phyloP scores from a whole-genome alignment of 2,329 filamentous ascomycete genomes.

The Xylaria sp. region DNA sequence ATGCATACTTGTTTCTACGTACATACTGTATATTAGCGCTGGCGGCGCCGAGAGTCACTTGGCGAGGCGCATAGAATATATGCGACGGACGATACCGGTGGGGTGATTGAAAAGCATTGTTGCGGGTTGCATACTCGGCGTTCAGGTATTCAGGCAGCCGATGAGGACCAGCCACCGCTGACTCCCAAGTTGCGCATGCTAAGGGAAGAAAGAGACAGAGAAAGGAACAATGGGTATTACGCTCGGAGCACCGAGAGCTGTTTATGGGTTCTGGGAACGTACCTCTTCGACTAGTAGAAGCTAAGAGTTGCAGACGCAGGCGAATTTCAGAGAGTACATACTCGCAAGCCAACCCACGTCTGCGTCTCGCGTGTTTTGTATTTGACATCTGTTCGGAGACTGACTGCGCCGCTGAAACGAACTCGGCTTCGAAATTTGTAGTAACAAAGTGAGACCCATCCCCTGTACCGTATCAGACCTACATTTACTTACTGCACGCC shows the following conservation, averaged over 20 bases:
- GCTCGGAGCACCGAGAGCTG: constrained; percentile 33
- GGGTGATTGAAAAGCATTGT: constrained; percentile 34
- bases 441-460: neutral
- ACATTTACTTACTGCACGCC: neutral
- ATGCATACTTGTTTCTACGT: constrained; percentile 38
- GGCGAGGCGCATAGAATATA: constrained; percentile 22
- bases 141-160: constrained; percentile 41
- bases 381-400: neutral
- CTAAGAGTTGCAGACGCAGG: constrained; percentile 27
- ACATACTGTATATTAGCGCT: constrained; percentile 41
- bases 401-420: neutral
- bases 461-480: neutral
- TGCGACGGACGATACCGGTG: constrained; percentile 27
- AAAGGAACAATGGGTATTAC: constrained; percentile 27
- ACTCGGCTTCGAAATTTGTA: neutral
- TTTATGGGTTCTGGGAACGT: constrained; percentile 35
- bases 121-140: constrained; percentile 46
- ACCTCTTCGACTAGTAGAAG: constrained; percentile 33
- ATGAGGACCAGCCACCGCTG: constrained; percentile 31
- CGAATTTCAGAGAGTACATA: constrained; percentile 20
- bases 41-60: constrained; percentile 20
- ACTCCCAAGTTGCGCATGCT: constrained; percentile 32
- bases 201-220: constrained; percentile 25
- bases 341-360: constrained; percentile 9
- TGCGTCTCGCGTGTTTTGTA: neutral